These are phyloP conservation scores for Fusarium burgessii DNA, from an alignment of 2,329 filamentous ascomycete genomes.

Conservation along the genomic window DNA sequence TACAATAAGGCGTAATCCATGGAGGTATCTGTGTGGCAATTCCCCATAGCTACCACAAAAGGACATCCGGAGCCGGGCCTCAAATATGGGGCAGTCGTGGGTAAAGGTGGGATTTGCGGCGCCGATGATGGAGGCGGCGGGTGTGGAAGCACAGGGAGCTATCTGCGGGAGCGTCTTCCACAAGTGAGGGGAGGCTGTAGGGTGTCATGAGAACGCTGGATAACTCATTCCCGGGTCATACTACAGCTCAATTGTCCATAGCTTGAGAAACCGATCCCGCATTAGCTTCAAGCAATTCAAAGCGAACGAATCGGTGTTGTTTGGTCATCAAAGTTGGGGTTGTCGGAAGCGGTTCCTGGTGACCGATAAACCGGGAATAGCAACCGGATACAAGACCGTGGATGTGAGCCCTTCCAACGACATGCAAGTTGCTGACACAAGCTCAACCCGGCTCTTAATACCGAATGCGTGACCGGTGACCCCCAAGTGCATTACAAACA, in stretches of 20 bases:
- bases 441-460: slow-evolving; percentile 18
- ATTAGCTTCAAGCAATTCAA: slow-evolving; percentile 25
- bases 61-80: slow-evolving; percentile 43
- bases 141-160: slow-evolving; percentile 11
- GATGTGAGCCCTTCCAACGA: slow-evolving; percentile 10
- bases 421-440: slow-evolving; percentile 23
- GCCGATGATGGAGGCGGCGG: slow-evolving; percentile 33
- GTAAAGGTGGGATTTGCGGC: slow-evolving; percentile 28
- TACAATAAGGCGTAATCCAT: slow-evolving; percentile 3
- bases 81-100: slow-evolving; percentile 34
- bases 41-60: background rate
- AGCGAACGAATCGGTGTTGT: slow-evolving; percentile 28
- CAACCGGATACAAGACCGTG: slow-evolving; percentile 15
- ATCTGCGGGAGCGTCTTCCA: slow-evolving; percentile 20
- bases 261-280: slow-evolving; percentile 14
- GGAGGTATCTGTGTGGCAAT: slow-evolving; percentile 2
- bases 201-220: slow-evolving; percentile 16
- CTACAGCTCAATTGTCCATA: slow-evolving; percentile 24
- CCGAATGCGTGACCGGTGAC: slow-evolving; percentile 25
- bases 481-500: slow-evolving; percentile 38
- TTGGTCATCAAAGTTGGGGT: slow-evolving; percentile 23
- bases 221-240: slow-evolving; percentile 19
- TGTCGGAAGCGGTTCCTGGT: slow-evolving; percentile 12
- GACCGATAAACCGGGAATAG: slow-evolving; percentile 27
- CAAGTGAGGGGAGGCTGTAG: slow-evolving; percentile 1